A percentile compares a stretch with the other conserved stretches of the same genome.
Conservation (phyloP, 2,329 filamentous ascomycete genomes). For the Botrytis cinerea region DNA sequence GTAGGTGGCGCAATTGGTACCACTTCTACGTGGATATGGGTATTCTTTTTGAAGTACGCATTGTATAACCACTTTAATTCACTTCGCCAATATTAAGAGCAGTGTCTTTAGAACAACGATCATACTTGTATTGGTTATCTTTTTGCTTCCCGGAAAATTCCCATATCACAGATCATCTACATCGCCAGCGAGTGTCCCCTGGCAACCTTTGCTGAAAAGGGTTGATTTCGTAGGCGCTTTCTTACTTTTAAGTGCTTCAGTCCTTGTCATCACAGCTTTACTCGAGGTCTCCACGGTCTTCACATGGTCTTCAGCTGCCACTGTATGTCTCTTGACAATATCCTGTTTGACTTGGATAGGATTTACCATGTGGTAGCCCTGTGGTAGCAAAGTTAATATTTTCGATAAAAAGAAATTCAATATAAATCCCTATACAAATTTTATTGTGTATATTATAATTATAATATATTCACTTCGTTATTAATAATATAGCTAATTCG, state of each 20-base stretch:
- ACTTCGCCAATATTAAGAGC: neutral
- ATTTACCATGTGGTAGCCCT: conserved; percentile 42
- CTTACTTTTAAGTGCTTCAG: neutral
- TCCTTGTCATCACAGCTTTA: neutral
- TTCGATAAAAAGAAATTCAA: no score
- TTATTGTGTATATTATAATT: no score
- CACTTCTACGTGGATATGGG: conserved; percentile 43
- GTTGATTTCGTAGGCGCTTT: conserved; percentile 7
- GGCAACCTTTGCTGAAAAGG: neutral
- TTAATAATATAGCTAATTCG: no score
- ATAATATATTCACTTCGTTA: no score
- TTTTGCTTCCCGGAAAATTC: neutral
- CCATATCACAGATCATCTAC: conserved; percentile 1
- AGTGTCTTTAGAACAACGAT: neutral
- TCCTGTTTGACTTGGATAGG: conserved; percentile 29
- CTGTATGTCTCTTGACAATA: neutral
- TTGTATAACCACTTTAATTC: neutral
- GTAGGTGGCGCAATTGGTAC: conserved; percentile 41
- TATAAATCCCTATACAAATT: no score
- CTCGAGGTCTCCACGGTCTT: neutral
- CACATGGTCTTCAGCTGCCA: conserved; percentile 1
- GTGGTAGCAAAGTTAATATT: no score
- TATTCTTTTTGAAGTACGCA: conserved; percentile 1
- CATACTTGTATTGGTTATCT: neutral
- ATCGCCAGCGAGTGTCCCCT: neutral